Conservation (phyloP, 2,329 filamentous ascomycete species). For the Calycina herbarum region DNA sequence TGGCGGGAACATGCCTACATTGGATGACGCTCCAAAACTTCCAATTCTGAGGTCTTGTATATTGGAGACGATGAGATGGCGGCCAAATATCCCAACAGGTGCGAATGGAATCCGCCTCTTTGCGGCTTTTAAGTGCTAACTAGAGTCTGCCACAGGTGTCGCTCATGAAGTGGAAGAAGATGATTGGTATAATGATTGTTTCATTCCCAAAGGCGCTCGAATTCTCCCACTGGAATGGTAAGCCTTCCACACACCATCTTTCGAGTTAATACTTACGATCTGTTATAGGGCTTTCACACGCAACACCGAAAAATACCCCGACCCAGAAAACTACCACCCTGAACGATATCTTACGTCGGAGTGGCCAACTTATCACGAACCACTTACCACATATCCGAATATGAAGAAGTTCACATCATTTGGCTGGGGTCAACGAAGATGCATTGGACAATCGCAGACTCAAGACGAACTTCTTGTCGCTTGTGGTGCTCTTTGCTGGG, state of each 20-base stretch:
- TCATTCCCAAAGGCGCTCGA: conserved; percentile 10
- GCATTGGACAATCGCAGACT: conserved; percentile 9
- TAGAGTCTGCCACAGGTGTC: not conserved
- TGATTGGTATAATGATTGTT: conserved; percentile 11
- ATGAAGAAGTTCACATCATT: conserved; percentile 55
- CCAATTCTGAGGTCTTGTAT: conserved; percentile 37
- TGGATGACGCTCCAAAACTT: conserved; percentile 35
- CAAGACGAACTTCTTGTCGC: conserved; percentile 11
- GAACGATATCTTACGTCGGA: conserved; percentile 43
- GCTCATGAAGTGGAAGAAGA: conserved; percentile 13
- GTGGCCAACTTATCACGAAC: conserved; percentile 43
- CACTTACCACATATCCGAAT: conserved; percentile 54
- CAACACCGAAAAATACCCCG: conserved; percentile 41
- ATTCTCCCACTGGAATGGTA: conserved; percentile 14
- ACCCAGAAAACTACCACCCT: conserved; percentile 47
- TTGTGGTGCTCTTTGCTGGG: conserved; percentile 11
- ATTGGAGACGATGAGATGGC: conserved; percentile 38
- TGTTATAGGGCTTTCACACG: conserved; percentile 24
- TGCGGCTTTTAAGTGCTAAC: not conserved
- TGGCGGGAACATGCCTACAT: conserved; percentile 19
- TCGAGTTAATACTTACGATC: not conserved
- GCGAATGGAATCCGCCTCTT: not conserved
- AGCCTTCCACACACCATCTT: not conserved
- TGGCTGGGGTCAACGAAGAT: conserved; percentile 39
- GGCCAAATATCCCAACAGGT: conserved; percentile 50